phyloP scores from a whole-genome alignment of 2,329 filamentous ascomycete genomes.

The Niveomyces coronatus region DNA sequence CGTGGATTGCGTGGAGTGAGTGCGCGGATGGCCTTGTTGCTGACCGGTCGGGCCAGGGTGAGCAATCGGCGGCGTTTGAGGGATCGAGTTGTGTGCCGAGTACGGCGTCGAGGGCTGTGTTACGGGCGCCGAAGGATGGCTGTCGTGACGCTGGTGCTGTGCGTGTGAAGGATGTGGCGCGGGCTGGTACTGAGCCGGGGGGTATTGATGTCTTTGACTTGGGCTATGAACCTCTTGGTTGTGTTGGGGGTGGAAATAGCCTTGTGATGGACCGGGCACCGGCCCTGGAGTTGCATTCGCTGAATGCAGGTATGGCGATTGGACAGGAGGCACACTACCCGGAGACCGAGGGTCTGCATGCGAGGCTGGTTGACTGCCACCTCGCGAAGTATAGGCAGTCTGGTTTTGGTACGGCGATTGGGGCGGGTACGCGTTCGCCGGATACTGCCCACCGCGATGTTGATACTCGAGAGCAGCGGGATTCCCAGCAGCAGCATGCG shows the following conservation, averaged over 20 bases:
- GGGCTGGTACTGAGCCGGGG: constrained; percentile 27
- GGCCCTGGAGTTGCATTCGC: constrained; percentile 31
- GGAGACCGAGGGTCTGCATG: constrained; percentile 42
- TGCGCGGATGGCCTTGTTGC: constrained; percentile 33
- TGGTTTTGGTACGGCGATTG: constrained; percentile 28
- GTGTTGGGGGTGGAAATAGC: constrained; percentile 35
- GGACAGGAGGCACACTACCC: constrained; percentile 30
- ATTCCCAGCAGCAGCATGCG: constrained; percentile 39
- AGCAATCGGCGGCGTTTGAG: constrained; percentile 40
- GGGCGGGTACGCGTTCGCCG: constrained; percentile 26
- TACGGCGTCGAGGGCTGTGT: constrained; percentile 29
- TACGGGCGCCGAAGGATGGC: constrained; percentile 30
- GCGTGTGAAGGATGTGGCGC: constrained; percentile 2
- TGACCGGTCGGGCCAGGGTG: constrained; percentile 30
- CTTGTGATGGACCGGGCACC: constrained; percentile 26
- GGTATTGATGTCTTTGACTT: constrained; percentile 42
- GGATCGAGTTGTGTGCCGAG: constrained; percentile 29
- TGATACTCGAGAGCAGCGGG: constrained; percentile 35
- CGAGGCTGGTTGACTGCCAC: constrained; percentile 30
- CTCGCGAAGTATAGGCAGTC: constrained; percentile 32
- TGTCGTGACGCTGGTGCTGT: constrained; percentile 34
- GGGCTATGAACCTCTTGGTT: constrained; percentile 37
- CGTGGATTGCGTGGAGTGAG: constrained; percentile 48
- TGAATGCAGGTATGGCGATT: constrained; percentile 40
- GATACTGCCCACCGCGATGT: constrained; percentile 18